A percentile compares a stretch with the other conserved stretches of the same genome.
These are phyloP conservation scores for Kwoniella botswanensis DNA, from an alignment of 768 basidiomycete species.

Conservation along the genomic window DNA sequence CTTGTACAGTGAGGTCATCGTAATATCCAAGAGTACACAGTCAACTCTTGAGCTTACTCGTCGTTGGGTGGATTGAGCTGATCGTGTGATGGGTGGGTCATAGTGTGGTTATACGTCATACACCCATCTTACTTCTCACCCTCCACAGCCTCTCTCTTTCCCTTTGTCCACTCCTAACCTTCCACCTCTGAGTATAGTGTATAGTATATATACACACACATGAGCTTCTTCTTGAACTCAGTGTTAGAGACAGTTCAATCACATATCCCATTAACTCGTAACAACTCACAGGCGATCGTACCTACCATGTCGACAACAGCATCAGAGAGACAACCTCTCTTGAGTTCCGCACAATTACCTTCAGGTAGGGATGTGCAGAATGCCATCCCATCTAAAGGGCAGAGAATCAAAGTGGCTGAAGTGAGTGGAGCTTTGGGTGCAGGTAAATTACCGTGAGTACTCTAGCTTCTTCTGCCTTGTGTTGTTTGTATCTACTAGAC, in stretches of 20 bases:
- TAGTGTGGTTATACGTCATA: constrained; percentile 17
- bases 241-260: constrained; percentile 22
- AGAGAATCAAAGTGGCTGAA: constrained; percentile 53
- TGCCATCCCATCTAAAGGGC: constrained; percentile 45
- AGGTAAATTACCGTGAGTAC: constrained; percentile 57
- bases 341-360: constrained; percentile 39
- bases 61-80: background rate
- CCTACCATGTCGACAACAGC: background rate
- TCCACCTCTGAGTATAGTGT: no score
- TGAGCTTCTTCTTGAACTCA: constrained; percentile 23
- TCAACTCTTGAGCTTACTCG: background rate
- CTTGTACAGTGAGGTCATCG: constrained; percentile 2
- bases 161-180: background rate
- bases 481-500: background rate
- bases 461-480: background rate
- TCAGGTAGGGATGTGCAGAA: constrained; percentile 40
- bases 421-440: constrained; percentile 54
- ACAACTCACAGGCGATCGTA: background rate
- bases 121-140: background rate
- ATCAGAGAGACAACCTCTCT: constrained; percentile 32
- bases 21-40: no score
- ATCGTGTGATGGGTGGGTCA: no score
- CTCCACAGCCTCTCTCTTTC: background rate
- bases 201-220: background rate
- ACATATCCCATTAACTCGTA: constrained; percentile 19